Evolutionary conservation across 1,284 basidiomycete species (phyloP), one percentile per base, ranked within the genome.

Genomic region (Pseudozyma sp.): DNA sequence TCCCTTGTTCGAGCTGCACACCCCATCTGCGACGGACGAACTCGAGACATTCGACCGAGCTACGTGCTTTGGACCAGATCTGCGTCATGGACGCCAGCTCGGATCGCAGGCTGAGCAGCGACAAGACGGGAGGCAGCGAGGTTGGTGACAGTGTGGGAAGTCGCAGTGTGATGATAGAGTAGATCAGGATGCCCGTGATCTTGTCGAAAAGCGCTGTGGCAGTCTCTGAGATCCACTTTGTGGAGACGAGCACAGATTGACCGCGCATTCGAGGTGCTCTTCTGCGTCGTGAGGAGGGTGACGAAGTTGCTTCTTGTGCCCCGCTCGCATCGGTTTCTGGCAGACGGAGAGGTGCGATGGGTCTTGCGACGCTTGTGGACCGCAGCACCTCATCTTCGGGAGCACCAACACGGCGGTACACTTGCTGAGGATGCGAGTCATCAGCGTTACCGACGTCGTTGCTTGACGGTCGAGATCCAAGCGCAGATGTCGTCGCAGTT

Each of bases 61-160:
- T 47, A 7, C 77, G 47, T 3, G 77, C 77, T 29, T 42, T 39
- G 7, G 62, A 57, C 77, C 77, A 78, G 39, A 76, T 60, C 45
- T 40, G 58, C 10, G 71, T 68, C 30, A 78, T 33, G 10, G 58
- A 46, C 0, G 72, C 66, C 7, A 78, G 51, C 37, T 77, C 69
- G 1, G 74, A 73, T 2, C 77, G 61, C 42, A 78, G 29, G 39
- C 68, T 70, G 10, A 78, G 67, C 34, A 78, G 65, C 31, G 69
- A 62, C 4, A 78, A 52, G 11, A 78, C 59, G 1, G 77, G 74
- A 33, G 75, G 75, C 29, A 77, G 37, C 9, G 75, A 75, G 1
- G 77, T 77, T 4, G 77, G 77, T 16, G 74, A 65, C 7, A 78
- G 68, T 5, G 77, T 78, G 7, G 77, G 77, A 10, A 78, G 59